phyloP scores from a whole-genome alignment of 2,329 filamentous ascomycete species.

The Thielaviopsis populi region DNA sequence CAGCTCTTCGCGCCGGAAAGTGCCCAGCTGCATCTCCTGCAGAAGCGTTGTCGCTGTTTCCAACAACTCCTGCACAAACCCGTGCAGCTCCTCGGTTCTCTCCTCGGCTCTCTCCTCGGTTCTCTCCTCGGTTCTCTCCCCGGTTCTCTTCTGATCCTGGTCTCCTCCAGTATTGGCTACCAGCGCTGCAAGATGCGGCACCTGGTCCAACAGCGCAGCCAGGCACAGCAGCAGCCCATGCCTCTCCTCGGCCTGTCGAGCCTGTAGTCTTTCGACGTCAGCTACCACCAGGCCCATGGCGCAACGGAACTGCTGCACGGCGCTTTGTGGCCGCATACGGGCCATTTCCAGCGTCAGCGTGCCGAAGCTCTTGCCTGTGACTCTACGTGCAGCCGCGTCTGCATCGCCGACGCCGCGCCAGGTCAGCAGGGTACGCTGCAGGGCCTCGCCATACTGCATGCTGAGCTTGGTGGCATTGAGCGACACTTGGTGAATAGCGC shows the following conservation, averaged over 20 bases:
- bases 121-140: too few relatives aligned
- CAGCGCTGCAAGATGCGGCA: constrained; percentile 27
- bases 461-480: constrained; percentile 52
- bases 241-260: constrained; percentile 50
- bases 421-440: constrained; percentile 55
- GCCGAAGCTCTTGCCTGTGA: constrained; percentile 57
- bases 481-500: constrained; percentile 67
- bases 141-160: too few relatives aligned
- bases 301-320: constrained; percentile 22
- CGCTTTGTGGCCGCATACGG: constrained; percentile 16
- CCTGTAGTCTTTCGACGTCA: constrained; percentile 32
- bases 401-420: constrained; percentile 83
- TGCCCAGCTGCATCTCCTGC: constrained; percentile 27
- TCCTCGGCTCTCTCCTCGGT: too few relatives aligned
- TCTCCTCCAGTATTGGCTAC: constrained; percentile 20
- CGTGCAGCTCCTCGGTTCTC: not conserved
- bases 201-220: constrained; percentile 39
- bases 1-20: constrained; percentile 46
- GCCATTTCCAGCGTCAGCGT: constrained; percentile 33
- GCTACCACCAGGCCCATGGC: constrained; percentile 30
- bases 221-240: constrained; percentile 52
- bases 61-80: not conserved
- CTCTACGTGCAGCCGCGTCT: constrained; percentile 57
- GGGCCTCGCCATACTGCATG: constrained; percentile 50
- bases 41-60: not conserved